Evolutionary conservation across 1,284 basidiomycete genomes (phyloP).

Genomic region (Fistulina hepatica): DNA sequence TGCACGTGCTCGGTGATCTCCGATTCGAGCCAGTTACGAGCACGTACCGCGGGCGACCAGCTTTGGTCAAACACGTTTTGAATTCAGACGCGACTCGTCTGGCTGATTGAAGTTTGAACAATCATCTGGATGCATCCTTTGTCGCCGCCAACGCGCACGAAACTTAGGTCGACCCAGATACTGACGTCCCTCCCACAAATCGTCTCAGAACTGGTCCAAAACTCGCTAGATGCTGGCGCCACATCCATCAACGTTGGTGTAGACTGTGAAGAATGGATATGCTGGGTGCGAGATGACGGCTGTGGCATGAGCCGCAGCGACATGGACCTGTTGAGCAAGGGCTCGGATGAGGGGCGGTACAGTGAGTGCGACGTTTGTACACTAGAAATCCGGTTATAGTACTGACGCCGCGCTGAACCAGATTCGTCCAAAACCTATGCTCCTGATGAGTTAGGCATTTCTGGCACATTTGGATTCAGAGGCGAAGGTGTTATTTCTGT

Average conservation of each 20-base stretch:
- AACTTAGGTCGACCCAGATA: constrained; percentile 73
- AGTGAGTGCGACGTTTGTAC: constrained; percentile 33
- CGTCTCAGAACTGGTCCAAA: constrained; percentile 77
- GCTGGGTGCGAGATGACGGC: constrained; percentile 81
- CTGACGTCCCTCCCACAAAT: constrained; percentile 72
- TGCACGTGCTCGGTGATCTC: too few relatives aligned
- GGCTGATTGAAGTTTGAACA: too few relatives aligned
- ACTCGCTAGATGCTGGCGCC: constrained; percentile 66
- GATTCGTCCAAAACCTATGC: constrained; percentile 67
- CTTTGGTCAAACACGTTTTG: too few relatives aligned
- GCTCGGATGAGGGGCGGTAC: constrained; percentile 47
- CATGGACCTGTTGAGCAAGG: constrained; percentile 42
- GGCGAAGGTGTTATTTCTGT: constrained; percentile 61
- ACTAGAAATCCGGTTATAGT: not conserved
- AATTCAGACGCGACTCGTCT: too few relatives aligned
- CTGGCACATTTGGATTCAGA: constrained; percentile 75
- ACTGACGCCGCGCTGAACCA: constrained; percentile 18
- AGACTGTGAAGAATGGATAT: constrained; percentile 59
- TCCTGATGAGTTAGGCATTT: constrained; percentile 33
- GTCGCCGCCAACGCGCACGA: constrained; percentile 42
- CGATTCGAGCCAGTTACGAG: too few relatives aligned
- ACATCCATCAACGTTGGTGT: constrained; percentile 52
- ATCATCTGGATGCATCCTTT: constrained; percentile 40
- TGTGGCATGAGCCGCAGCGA: constrained; percentile 55
- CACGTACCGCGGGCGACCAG: too few relatives aligned